phyloP scores from a whole-genome alignment of 768 basidiomycete species.

The Russula sp. region DNA sequence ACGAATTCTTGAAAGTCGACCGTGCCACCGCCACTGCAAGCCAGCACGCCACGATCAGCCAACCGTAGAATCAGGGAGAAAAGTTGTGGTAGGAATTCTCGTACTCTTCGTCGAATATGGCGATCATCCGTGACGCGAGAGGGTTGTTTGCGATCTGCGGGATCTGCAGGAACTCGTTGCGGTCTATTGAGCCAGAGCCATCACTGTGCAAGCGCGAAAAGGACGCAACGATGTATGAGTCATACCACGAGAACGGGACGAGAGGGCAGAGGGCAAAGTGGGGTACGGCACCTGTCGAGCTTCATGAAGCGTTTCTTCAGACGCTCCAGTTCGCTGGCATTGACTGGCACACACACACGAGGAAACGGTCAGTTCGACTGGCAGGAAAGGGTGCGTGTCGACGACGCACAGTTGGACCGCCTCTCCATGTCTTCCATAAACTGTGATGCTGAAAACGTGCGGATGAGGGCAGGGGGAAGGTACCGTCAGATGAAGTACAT shows the following conservation, averaged over 20 bases:
- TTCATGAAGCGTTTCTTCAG: conserved; percentile 99
- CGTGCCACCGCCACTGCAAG: conserved; percentile 86
- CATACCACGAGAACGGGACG: too few relatives aligned
- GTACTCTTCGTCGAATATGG: conserved; percentile 98
- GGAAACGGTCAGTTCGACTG: neutral
- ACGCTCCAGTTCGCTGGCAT: conserved; percentile 85
- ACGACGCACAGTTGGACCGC: conserved; percentile 87
- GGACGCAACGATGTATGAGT: neutral
- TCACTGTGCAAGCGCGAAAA: conserved; percentile 45
- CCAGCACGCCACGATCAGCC: neutral
- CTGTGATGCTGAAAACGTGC: conserved; percentile 57
- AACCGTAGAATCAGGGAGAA: neutral
- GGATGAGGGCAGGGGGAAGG: neutral
- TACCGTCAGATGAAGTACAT: neutral
- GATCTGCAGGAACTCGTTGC: conserved; percentile 97
- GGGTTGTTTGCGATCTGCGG: conserved; percentile 99
- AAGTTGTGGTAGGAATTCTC: neutral
- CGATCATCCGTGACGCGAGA: conserved; percentile 94
- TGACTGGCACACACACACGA: conserved; percentile 51
- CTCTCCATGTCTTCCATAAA: conserved; percentile 98
- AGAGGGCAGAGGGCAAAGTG: neutral
- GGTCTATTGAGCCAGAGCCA: conserved; percentile 96
- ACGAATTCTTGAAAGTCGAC: conserved; percentile 99
- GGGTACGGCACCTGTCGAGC: conserved; percentile 68
- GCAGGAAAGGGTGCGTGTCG: neutral